Evolutionary conservation across 805 yeast species (phyloP).

Genomic region (Jamesozyma spencerorum): DNA sequence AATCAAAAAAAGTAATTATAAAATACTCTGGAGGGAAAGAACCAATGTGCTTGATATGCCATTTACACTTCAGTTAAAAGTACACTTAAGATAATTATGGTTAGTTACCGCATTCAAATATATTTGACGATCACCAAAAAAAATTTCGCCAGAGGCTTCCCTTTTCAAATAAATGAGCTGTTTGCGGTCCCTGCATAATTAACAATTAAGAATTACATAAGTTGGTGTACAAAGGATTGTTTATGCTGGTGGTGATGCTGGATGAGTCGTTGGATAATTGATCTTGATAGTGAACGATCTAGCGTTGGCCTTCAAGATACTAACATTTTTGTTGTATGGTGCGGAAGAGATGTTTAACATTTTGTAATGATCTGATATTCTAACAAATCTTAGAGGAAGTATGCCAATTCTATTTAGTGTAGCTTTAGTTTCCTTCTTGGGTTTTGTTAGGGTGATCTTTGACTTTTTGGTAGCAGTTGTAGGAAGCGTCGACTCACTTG

Average conservation of each 20-base stretch:
- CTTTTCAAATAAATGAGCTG: too few species aligned
- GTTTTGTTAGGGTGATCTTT: constrained; percentile 10
- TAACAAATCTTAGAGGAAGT: constrained; percentile 36
- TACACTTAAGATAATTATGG: too few species aligned
- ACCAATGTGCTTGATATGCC: too few species aligned
- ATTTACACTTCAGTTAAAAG: too few species aligned
- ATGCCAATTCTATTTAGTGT: constrained; percentile 21
- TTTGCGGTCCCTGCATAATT: not conserved
- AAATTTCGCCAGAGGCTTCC: too few species aligned
- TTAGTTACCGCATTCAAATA: too few species aligned
- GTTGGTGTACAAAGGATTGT: not conserved
- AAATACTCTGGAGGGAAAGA: too few species aligned
- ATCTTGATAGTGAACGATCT: constrained; percentile 25
- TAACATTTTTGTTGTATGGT: constrained; percentile 31
- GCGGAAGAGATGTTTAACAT: constrained; percentile 35
- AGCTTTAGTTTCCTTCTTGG: constrained; percentile 12
- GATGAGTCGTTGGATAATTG: constrained; percentile 6
- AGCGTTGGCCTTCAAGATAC: constrained; percentile 22
- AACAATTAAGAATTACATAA: not conserved
- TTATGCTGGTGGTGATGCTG: not conserved
- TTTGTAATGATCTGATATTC: constrained; percentile 30
- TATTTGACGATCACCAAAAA: too few species aligned
- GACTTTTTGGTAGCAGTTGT: constrained; percentile 7
- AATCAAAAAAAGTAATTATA: too few species aligned
- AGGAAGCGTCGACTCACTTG: not conserved